Percentiles rank a stretch among this genome's conserved stretches.
Evolutionary conservation across 2,329 filamentous ascomycete species (phyloP).

Genomic region (Geosmithia flava): DNA sequence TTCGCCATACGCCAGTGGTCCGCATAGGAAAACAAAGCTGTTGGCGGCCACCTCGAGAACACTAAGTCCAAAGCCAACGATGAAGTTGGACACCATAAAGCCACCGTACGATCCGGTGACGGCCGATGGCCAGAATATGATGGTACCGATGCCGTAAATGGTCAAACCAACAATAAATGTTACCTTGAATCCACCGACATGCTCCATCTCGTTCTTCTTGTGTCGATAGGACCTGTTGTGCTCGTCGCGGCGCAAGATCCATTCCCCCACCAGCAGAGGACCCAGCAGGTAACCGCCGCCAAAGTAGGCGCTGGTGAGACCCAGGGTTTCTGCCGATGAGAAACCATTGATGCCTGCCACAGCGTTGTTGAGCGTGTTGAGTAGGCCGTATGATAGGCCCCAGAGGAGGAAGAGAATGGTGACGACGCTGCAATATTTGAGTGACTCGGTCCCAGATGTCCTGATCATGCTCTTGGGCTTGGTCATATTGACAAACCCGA

Average conservation of each 20-base stretch:
- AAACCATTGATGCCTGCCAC: slow-evolving; percentile 52
- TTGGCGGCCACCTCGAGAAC: slow-evolving; percentile 75
- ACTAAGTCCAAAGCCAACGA: slow-evolving; percentile 65
- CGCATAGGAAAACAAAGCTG: slow-evolving; percentile 60
- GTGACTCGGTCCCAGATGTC: slow-evolving; percentile 48
- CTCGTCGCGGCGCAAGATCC: slow-evolving; percentile 57
- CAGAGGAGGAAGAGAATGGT: slow-evolving; percentile 77
- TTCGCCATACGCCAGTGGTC: slow-evolving; percentile 60
- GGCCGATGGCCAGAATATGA: slow-evolving; percentile 77
- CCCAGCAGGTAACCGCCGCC: slow-evolving; percentile 58
- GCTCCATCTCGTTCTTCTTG: slow-evolving; percentile 23
- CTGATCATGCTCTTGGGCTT: slow-evolving; percentile 59
- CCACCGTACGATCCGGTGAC: slow-evolving; percentile 64
- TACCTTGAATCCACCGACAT: slow-evolving; percentile 58
- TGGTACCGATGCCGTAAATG: slow-evolving; percentile 65
- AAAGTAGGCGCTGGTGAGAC: slow-evolving; percentile 60
- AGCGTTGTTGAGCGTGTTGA: slow-evolving; percentile 68
- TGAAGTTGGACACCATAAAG: slow-evolving; percentile 62
- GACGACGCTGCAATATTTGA: slow-evolving; percentile 62
- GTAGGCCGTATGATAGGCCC: slow-evolving; percentile 81
- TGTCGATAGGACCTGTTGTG: slow-evolving; percentile 34
- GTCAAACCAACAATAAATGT: slow-evolving; percentile 68
- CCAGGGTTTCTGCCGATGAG: slow-evolving; percentile 48
- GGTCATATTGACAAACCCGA: slow-evolving; percentile 65
- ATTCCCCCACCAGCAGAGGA: slow-evolving; percentile 55